A percentile compares a stretch with the other conserved stretches of the same genome.
Conservation (phyloP, 768 basidiomycete species). For the Rhodotorula paludigena region DNA sequence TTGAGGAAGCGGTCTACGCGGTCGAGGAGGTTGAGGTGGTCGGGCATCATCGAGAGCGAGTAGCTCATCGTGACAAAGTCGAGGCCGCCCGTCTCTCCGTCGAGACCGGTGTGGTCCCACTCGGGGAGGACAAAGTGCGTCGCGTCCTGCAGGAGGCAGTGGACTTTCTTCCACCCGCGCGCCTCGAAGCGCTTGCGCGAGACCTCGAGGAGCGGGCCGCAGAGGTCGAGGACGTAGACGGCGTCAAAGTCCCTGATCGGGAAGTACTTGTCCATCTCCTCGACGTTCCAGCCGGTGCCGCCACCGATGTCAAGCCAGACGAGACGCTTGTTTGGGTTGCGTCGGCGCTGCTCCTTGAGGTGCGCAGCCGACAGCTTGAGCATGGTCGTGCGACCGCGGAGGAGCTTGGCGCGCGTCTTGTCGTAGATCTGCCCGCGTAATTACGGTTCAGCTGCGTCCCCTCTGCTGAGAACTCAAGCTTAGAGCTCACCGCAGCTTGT, state of each 20-base stretch:
- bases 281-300: constrained; percentile 70
- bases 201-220: constrained; percentile 63
- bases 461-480: neutral
- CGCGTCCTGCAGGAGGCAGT: constrained; percentile 68
- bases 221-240: constrained; percentile 68
- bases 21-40: constrained; percentile 57
- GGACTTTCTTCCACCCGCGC: constrained; percentile 69
- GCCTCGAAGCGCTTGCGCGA: constrained; percentile 63
- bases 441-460: neutral
- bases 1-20: constrained; percentile 63
- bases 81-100: constrained; percentile 51
- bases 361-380: constrained; percentile 63
- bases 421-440: constrained; percentile 55
- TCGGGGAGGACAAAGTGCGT: constrained; percentile 62
- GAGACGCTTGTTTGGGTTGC: constrained; percentile 52
- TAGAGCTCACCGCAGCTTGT: constrained; percentile 6
- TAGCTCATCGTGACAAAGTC: constrained; percentile 52
- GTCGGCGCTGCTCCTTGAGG: constrained; percentile 52
- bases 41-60: constrained; percentile 48
- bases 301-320: constrained; percentile 77
- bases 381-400: constrained; percentile 70
- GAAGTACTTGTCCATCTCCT: constrained; percentile 60
- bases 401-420: constrained; percentile 57
- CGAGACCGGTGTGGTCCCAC: constrained; percentile 53
- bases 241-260: constrained; percentile 61